phyloP scores from a whole-genome alignment of 2,329 filamentous ascomycete species.

The Aspergillus pseudoviridinutans region DNA sequence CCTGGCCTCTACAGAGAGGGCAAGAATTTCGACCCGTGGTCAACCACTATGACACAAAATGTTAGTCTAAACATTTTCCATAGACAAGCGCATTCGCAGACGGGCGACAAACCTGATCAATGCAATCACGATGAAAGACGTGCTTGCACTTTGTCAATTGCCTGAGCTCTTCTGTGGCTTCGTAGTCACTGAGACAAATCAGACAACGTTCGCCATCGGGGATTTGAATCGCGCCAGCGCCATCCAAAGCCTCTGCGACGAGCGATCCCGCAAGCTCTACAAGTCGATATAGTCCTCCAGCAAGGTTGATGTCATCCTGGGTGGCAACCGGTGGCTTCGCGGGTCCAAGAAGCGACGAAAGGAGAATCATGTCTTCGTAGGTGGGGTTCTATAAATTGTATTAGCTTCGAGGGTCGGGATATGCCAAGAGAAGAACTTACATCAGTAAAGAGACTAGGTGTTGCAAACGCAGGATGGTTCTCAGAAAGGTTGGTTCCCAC shows the following conservation, averaged over 20 bases:
- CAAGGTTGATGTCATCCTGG: slow-evolving; percentile 59
- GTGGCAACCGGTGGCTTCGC: slow-evolving; percentile 66
- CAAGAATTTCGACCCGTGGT: slow-evolving; percentile 50
- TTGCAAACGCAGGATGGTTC: slow-evolving; percentile 66
- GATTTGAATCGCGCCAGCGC: slow-evolving; percentile 32
- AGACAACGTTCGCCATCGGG: slow-evolving; percentile 56
- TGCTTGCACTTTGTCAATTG: slow-evolving; percentile 62
- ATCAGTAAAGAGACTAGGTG: slow-evolving; percentile 66
- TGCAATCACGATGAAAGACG: slow-evolving; percentile 65
- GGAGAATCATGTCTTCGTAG: slow-evolving; percentile 68
- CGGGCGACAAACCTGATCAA: slow-evolving; percentile 58
- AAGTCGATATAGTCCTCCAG: slow-evolving; percentile 58
- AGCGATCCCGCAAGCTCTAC: slow-evolving; percentile 40
- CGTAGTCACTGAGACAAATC: slow-evolving; percentile 65
- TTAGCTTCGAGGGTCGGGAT: slow-evolving; percentile 7
- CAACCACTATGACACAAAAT: slow-evolving; percentile 53
- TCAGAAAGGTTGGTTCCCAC: slow-evolving; percentile 66
- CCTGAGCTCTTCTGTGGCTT: slow-evolving; percentile 57
- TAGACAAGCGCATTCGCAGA: slow-evolving; percentile 2
- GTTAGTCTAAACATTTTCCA: slow-evolving; percentile 25
- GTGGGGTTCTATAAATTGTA: slow-evolving; percentile 50
- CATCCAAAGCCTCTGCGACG: slow-evolving; percentile 46
- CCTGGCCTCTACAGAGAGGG: slow-evolving; percentile 37
- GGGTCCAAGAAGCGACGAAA: slow-evolving; percentile 63
- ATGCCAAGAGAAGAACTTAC: slow-evolving; percentile 37